Evolutionary conservation across 441 rosid genomes (phyloP).

Genomic region (Pelargonium cotyledonis): DNA sequence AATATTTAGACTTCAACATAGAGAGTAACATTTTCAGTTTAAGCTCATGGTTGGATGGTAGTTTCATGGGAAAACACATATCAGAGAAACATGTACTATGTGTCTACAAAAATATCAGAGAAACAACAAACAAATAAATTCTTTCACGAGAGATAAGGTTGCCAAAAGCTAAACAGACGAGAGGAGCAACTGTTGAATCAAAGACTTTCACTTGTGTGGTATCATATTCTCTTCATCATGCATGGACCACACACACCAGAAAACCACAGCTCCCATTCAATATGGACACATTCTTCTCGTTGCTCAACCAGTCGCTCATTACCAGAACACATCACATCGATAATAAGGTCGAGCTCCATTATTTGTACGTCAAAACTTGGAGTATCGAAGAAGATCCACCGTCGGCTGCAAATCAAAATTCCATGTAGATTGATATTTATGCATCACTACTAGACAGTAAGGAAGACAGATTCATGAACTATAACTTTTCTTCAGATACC

Average conservation of each 20-base stretch:
- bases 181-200: not conserved
- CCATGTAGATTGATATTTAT: too few species aligned
- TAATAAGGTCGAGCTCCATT: conserved; percentile 9
- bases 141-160: not conserved
- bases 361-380: conserved; percentile 4
- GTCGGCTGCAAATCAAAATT: too few species aligned
- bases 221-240: not conserved
- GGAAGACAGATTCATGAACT: too few species aligned
- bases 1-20: too few species aligned
- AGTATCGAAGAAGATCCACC: conserved; percentile 6
- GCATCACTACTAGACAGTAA: too few species aligned
- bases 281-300: conserved; percentile 23
- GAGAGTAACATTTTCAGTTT: too few species aligned
- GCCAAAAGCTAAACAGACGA: not conserved
- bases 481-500: not conserved
- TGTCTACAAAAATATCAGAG: too few species aligned
- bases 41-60: too few species aligned
- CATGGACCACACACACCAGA: not conserved
- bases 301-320: conserved; percentile 26
- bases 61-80: too few species aligned
- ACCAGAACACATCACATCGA: conserved; percentile 16
- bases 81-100: too few species aligned
- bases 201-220: not conserved
- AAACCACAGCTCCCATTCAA: conserved; percentile 31
- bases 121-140: not conserved